Evolutionary conservation across 176 grass and related monocot species (phyloP), one percentile per base, ranked within the genome.

Genomic region (Phyllostachys edulis): DNA sequence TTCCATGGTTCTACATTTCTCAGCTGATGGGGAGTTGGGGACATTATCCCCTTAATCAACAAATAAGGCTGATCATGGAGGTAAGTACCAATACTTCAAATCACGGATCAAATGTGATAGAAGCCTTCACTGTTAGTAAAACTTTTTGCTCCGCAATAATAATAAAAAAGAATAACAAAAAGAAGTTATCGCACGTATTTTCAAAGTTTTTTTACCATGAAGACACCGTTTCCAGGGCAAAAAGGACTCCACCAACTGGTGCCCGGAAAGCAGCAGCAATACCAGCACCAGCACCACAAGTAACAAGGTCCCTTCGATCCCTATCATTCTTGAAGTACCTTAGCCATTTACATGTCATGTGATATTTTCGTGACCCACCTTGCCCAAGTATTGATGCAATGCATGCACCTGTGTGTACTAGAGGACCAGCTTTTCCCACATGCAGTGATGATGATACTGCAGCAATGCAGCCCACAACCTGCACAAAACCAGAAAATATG

Each of bases 381-480:
- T 95, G 96, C 20, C 89, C 92, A 40, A 98, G 85, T 77, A 98
- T 87, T 44, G 93, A 95, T 83, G 96, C 93, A 76, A 98, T 94
- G 84, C 96, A 98, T 40, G 93, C 89, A 23, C 93, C 88, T 44
- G 70, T 90, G 74, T 98, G 96, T 51, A 96, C 85, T 18, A 98
- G 65, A 47, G 96, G 96, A 44, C 96, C 96, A 66, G 96, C 96
- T 87, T 98, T 98, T 32, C 96, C 96, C 49, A 98, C 87, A 85
- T 94, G 89, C 62, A 98, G 78, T 60, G 96, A 98, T 71, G 93
- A 90, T 62, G 96, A 98, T 82, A 94, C 93, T 26, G 96, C 93
- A 78, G 89, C 91, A 90, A 96, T 94, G 72, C 85, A 80, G 56
- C 96, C 96, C 26, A 94, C 80, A 73, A 98, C 23, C 96, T 98